Base-by-base conservation (phyloP, 2,329 filamentous ascomycete species). In the Coniochaeta sp. region DNA sequence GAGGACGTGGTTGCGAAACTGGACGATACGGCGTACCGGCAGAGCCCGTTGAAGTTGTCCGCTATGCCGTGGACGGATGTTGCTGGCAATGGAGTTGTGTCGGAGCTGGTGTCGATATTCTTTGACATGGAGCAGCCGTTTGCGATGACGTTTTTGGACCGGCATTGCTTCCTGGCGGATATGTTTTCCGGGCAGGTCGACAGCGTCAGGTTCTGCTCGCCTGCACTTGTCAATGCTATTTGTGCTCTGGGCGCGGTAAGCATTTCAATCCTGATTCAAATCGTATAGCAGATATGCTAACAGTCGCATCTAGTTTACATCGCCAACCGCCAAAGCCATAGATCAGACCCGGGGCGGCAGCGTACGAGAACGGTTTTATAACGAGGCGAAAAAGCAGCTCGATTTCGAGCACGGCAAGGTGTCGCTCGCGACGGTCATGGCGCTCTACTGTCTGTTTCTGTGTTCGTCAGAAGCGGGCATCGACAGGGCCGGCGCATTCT, bases 401-500 rank as follows among this genome's bases (percentile, higher is more conserved):
- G 52, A 53, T n/a, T 42, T 40, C 12, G 52, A 53, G 28, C 14
- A 30, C 13, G 52, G 52, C 16, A 46, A 38, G 14, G 16, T 20
- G 30, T 53, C 52, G n/a, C 42, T 53, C 2, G 31, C 52, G 3
- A 51, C 49, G 12, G n/a, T 35, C 24, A 45, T 45, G 52, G 49
- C 32, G 13, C 42, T 53, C 9, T 22, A 35, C 33, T 48, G 31
- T 12, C 31, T 53, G 42, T 53, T 51, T 33, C 33, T 51, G n/a
- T 48, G 35, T 16, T 49, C 47, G 30, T 49, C 47, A 5, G 47
- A 26, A 10, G 47, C 47, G 28, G 47, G 47, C 16, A 49, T 49
- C 16, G 47, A 49, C 47, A 4, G 47, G 20, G 47, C 47, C 14
- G 47, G 47, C 20, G 30, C 28, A 5, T 28, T 35, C 28, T 35